Conservation (phyloP, 2,329 filamentous ascomycete genomes). For the Ceratocystis diversiconidia region DNA sequence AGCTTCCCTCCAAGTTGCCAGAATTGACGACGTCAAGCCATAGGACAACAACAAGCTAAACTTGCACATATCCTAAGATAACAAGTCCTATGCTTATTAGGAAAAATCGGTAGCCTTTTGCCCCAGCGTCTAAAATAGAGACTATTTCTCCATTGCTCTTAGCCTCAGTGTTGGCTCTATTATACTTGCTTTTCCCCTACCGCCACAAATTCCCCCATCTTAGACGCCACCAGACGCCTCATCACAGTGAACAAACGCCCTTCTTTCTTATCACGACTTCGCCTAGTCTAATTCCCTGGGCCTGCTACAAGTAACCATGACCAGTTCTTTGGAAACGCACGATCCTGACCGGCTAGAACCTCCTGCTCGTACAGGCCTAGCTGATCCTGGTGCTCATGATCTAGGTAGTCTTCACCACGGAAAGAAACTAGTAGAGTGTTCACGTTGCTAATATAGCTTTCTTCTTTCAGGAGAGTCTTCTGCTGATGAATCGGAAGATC, state of each 20-base stretch:
- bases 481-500: conserved; percentile 45
- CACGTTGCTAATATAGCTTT: neutral
- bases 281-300: neutral
- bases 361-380: conserved; percentile 20
- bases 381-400: conserved; percentile 46
- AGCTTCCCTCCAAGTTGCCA: neutral
- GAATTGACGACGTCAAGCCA: conserved; percentile 3
- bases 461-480: conserved; percentile 12
- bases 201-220: neutral
- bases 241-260: neutral
- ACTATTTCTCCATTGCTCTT: neutral
- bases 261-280: no score
- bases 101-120: neutral
- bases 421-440: neutral
- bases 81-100: neutral
- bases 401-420: conserved; percentile 31
- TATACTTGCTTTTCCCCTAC: neutral
- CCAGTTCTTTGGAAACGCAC: neutral
- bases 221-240: neutral
- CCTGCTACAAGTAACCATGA: neutral
- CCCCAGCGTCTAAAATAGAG: neutral
- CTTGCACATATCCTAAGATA: neutral
- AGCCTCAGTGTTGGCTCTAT: neutral
- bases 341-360: conserved; percentile 5
- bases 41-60: neutral